Evolutionary conservation across 2,329 filamentous ascomycete genomes (phyloP).

Genomic region (Metarhizium anisopliae): DNA sequence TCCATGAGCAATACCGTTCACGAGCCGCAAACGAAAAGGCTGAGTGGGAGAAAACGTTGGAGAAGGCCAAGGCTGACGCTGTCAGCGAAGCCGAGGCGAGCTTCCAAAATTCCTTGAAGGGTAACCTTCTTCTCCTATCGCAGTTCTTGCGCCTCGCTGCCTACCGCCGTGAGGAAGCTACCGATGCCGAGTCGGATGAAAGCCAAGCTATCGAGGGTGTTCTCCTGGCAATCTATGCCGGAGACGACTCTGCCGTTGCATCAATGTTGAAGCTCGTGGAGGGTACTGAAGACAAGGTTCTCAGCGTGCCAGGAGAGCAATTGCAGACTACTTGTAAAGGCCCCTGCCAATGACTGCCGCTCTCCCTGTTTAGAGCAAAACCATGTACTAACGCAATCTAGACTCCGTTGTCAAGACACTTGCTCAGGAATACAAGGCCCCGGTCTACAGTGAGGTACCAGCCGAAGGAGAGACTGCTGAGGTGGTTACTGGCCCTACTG

Average conservation of each 20-base stretch:
- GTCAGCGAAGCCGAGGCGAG: conserved; percentile 42
- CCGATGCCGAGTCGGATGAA: conserved; percentile 56
- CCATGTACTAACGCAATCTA: conserved; percentile 15
- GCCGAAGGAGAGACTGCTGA: conserved; percentile 26
- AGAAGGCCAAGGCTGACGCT: conserved; percentile 46
- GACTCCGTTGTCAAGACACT: conserved; percentile 33
- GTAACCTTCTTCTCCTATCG: conserved; percentile 61
- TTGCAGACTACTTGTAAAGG: conserved; percentile 64
- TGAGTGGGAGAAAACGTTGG: conserved; percentile 49
- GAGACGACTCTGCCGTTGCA: conserved; percentile 64
- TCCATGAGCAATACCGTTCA: conserved; percentile 62
- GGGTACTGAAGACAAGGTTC: conserved; percentile 57
- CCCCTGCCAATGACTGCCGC: background rate
- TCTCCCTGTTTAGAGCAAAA: background rate
- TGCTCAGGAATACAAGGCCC: conserved; percentile 43
- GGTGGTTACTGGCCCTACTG: conserved; percentile 51
- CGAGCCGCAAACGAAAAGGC: conserved; percentile 49
- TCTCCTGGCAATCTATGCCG: conserved; percentile 68
- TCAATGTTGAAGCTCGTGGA: conserved; percentile 71
- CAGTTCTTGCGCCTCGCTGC: conserved; percentile 76
- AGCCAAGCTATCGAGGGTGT: conserved; percentile 75
- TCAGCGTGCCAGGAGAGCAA: conserved; percentile 54
- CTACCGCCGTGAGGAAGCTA: conserved; percentile 62
- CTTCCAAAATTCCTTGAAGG: conserved; percentile 46
- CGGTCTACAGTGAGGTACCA: conserved; percentile 23